These are phyloP conservation scores for Whalleya microplaca DNA, from an alignment of 2,329 filamentous ascomycete genomes.

Conservation along the genomic window DNA sequence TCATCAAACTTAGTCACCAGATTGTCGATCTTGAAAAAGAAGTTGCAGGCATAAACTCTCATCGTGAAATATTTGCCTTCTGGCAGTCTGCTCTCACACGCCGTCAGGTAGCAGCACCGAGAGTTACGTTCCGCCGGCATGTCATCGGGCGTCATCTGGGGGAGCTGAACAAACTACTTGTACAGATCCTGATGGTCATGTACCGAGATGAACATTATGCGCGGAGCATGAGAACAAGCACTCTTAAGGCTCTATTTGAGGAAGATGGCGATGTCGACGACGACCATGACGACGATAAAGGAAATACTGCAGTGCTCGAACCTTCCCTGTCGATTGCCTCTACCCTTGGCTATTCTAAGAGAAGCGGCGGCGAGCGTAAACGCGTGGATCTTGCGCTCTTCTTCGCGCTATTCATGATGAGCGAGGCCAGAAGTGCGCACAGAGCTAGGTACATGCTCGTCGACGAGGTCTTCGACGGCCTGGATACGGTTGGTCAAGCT, in stretches of 20 bases:
- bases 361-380: slow-evolving; percentile 41
- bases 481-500: slow-evolving; percentile 36
- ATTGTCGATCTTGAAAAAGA: slow-evolving; percentile 2
- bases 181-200: slow-evolving; percentile 34
- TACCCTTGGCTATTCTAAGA: slow-evolving; percentile 36
- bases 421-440: slow-evolving; percentile 33
- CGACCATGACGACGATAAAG: not conserved
- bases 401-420: slow-evolving; percentile 37
- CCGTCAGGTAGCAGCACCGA: slow-evolving; percentile 13
- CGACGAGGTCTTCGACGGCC: slow-evolving; percentile 40
- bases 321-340: slow-evolving; percentile 27
- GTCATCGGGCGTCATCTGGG: slow-evolving; percentile 33
- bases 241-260: slow-evolving; percentile 30
- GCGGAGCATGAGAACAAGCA: slow-evolving; percentile 28
- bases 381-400: slow-evolving; percentile 41
- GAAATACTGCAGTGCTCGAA: slow-evolving; percentile 25
- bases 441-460: slow-evolving; percentile 39
- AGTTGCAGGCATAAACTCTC: slow-evolving; percentile 13
- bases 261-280: slow-evolving; percentile 12
- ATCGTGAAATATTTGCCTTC: slow-evolving; percentile 31
- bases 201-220: slow-evolving; percentile 36
- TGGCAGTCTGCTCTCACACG: slow-evolving; percentile 33
- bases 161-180: slow-evolving; percentile 35
- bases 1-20: slow-evolving; percentile 7
- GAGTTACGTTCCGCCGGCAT: slow-evolving; percentile 31